phyloP scores from a whole-genome alignment of 1,139 yeast species.

The Candida sp. region DNA sequence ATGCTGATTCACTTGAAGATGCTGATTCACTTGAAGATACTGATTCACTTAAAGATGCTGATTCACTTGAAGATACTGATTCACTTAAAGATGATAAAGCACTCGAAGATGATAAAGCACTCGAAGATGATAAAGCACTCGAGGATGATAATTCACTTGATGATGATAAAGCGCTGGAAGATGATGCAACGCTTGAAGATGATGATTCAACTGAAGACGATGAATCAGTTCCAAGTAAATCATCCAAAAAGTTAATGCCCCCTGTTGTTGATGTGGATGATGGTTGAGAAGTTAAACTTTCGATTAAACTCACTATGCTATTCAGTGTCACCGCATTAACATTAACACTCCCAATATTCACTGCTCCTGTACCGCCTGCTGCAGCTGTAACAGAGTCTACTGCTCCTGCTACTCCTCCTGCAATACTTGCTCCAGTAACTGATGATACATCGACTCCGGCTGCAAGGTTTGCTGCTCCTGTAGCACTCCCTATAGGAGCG shows the following conservation, averaged over 20 bases:
- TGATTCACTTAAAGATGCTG: not conserved
- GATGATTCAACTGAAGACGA: constrained; percentile 4
- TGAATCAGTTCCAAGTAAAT: not conserved
- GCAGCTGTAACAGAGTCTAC: not conserved
- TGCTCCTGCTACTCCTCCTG: not conserved
- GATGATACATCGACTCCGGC: constrained; percentile 7
- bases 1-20: not conserved
- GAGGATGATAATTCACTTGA: not conserved
- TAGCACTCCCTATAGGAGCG: too few relatives aligned
- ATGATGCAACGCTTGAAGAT: constrained; percentile 6
- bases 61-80: constrained; percentile 2
- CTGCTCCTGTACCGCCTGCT: not conserved
- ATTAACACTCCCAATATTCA: too few relatives aligned
- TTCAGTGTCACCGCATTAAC: too few relatives aligned
- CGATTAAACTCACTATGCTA: too few relatives aligned
- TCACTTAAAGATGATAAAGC: constrained; percentile 1
- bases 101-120: constrained; percentile 3
- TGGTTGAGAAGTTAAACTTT: not conserved
- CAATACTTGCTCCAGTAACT: constrained; percentile 5
- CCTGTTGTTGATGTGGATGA: constrained; percentile 3
- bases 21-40: constrained; percentile 1
- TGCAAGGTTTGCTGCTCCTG: not conserved
- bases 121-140: constrained; percentile 1
- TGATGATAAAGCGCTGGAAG: constrained; percentile 4
- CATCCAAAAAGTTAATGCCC: not conserved